Conservation (phyloP, 805 yeast genomes). For the Metschnikowia kofuensis region DNA sequence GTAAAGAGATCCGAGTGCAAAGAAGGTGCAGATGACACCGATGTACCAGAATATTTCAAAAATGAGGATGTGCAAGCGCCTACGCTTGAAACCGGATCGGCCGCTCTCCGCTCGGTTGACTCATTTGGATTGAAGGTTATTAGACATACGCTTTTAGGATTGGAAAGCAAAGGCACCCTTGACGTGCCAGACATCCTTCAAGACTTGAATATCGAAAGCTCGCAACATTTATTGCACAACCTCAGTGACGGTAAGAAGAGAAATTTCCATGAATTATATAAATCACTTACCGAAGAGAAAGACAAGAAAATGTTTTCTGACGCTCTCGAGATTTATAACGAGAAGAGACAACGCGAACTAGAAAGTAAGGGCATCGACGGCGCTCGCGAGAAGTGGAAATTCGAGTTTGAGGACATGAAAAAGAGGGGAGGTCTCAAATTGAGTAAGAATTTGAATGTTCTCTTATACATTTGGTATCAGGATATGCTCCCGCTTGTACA, state of each 20-base stretch:
- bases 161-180: slow-evolving; percentile 20
- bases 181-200: slow-evolving; percentile 27
- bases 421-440: slow-evolving; percentile 55
- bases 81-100: slow-evolving; percentile 53
- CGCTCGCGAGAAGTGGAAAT: slow-evolving; percentile 86
- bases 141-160: slow-evolving; percentile 62
- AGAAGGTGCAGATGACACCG: slow-evolving; percentile 11
- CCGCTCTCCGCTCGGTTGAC: slow-evolving; percentile 60
- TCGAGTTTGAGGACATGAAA: slow-evolving; percentile 66
- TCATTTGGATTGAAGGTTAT: slow-evolving; percentile 77
- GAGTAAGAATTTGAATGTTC: slow-evolving; percentile 63
- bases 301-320: slow-evolving; percentile 53
- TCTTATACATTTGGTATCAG: slow-evolving; percentile 81
- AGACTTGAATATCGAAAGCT: slow-evolving; percentile 27
- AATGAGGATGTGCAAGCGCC: slow-evolving; percentile 28
- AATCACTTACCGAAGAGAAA: slow-evolving; percentile 44
- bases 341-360: slow-evolving; percentile 68
- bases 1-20: slow-evolving; percentile 11
- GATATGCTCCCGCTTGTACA: slow-evolving; percentile 68
- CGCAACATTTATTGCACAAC: slow-evolving; percentile 27
- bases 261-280: slow-evolving; percentile 68
- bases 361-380: slow-evolving; percentile 82
- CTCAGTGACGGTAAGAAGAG: slow-evolving; percentile 38
- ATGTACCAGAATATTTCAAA: slow-evolving; percentile 29
- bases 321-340: slow-evolving; percentile 66